These are phyloP conservation scores for Trichoderma koningiopsis DNA, from an alignment of 2,329 filamentous ascomycete species.

Conservation along the genomic window DNA sequence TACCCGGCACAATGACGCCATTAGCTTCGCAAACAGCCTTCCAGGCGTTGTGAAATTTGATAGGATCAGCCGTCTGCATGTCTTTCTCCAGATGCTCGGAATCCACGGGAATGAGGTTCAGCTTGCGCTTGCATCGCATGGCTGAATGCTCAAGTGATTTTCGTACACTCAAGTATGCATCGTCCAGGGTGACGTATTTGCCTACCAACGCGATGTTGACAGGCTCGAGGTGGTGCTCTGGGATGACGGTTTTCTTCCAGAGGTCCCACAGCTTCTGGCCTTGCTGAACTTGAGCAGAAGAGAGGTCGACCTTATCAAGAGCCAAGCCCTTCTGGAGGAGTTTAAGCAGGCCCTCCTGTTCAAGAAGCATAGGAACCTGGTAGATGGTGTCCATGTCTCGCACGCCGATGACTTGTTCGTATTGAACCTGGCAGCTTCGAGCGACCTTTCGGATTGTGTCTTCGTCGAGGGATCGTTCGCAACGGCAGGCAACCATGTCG, in stretches of 20 bases:
- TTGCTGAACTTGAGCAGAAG: constrained; percentile 58
- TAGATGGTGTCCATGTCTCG: constrained; percentile 89
- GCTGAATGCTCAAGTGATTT: constrained; percentile 90
- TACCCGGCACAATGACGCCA: constrained; percentile 50
- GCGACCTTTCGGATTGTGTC: constrained; percentile 85
- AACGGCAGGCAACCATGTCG: constrained; percentile 88
- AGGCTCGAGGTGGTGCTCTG: constrained; percentile 64
- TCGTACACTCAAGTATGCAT: constrained; percentile 78
- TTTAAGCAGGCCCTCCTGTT: constrained; percentile 73
- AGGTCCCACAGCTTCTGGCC: constrained; percentile 73
- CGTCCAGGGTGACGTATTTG: constrained; percentile 84
- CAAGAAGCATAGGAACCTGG: constrained; percentile 89
- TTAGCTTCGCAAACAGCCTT: constrained; percentile 70
- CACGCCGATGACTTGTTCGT: constrained; percentile 84
- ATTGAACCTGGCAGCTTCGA: constrained; percentile 82
- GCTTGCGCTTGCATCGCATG: constrained; percentile 79
- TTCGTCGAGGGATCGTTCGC: constrained; percentile 72
- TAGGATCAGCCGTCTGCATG: constrained; percentile 62
- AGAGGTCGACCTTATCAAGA: constrained; percentile 59
- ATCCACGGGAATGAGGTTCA: constrained; percentile 84
- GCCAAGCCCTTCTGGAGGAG: constrained; percentile 67
- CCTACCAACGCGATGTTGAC: constrained; percentile 87
- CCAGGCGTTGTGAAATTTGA: constrained; percentile 85
- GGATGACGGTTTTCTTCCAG: constrained; percentile 73
- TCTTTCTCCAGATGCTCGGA: constrained; percentile 77